phyloP scores from a whole-genome alignment of 331 rosid genomes.

The Telfairia occidentalis region DNA sequence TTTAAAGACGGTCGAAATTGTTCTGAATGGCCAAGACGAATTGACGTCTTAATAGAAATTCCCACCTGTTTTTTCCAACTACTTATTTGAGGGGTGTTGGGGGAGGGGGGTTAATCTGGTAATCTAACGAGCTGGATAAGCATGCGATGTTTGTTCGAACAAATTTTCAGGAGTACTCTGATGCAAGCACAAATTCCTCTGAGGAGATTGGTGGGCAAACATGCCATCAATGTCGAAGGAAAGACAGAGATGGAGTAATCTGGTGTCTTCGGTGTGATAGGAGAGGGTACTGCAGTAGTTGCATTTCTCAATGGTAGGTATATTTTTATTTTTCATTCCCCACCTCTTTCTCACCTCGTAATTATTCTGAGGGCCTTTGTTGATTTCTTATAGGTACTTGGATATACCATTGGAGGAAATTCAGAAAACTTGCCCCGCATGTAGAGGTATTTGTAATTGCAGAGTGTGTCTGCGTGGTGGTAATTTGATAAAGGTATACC shows the following conservation, averaged over 20 bases:
- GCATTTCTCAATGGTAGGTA: slow-evolving; percentile 63
- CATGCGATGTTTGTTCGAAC: background rate
- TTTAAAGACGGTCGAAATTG: background rate
- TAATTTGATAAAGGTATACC: slow-evolving; percentile 71
- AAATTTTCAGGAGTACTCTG: slow-evolving; percentile 55
- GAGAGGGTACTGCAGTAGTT: slow-evolving; percentile 78
- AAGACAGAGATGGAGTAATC: slow-evolving; percentile 43
- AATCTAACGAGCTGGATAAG: background rate
- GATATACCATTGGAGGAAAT: slow-evolving; percentile 57
- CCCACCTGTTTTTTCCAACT: background rate
- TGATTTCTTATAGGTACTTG: slow-evolving; percentile 48
- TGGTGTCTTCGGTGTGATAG: slow-evolving; percentile 81
- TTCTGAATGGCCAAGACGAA: background rate
- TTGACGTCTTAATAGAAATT: background rate
- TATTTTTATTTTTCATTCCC: background rate
- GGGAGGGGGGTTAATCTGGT: background rate
- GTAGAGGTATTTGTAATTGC: slow-evolving; percentile 83
- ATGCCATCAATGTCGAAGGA: slow-evolving; percentile 86
- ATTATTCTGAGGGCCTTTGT: slow-evolving; percentile 12
- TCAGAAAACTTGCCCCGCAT: slow-evolving; percentile 81
- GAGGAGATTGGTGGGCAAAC: slow-evolving; percentile 66
- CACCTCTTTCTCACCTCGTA: background rate
- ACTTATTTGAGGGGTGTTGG: background rate
- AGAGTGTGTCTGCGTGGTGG: slow-evolving; percentile 69
- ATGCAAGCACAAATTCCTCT: slow-evolving; percentile 48